Evolutionary conservation across 768 basidiomycete genomes (phyloP).

Genomic region (Clitopilus hobsonii): DNA sequence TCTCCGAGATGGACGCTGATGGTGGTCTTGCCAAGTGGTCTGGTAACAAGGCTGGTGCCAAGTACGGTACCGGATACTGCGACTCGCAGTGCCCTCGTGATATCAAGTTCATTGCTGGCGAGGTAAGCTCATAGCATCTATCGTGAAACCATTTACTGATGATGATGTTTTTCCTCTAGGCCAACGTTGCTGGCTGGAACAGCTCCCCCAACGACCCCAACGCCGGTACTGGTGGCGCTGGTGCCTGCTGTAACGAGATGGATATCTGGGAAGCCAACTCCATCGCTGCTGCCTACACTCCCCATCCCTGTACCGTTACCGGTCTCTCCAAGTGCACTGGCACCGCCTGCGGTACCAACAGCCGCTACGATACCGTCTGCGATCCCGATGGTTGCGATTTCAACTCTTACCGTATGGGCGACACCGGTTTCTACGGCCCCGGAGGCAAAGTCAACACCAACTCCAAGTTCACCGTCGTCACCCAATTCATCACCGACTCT

Average conservation of each 20-base stretch:
- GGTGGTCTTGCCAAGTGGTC: conserved; percentile 44
- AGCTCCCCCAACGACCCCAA: conserved; percentile 32
- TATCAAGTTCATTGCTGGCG: conserved; percentile 56
- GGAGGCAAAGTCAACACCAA: conserved; percentile 46
- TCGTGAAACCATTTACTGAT: neutral
- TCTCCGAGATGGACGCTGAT: conserved; percentile 52
- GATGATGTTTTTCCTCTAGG: conserved; percentile 21
- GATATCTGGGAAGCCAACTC: conserved; percentile 59
- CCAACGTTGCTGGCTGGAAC: conserved; percentile 42
- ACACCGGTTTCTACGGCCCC: conserved; percentile 39
- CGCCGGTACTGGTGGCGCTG: conserved; percentile 38
- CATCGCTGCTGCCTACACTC: conserved; percentile 46
- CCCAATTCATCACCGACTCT: conserved; percentile 49
- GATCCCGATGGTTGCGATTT: conserved; percentile 58
- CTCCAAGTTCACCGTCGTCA: conserved; percentile 50
- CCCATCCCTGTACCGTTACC: conserved; percentile 41
- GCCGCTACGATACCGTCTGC: conserved; percentile 40
- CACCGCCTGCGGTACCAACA: conserved; percentile 29
- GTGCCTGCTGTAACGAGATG: conserved; percentile 56
- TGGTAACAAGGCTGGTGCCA: conserved; percentile 53
- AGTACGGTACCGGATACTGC: conserved; percentile 31
- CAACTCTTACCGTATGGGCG: conserved; percentile 57
- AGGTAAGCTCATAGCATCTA: conserved; percentile 24
- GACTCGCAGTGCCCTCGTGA: conserved; percentile 52
- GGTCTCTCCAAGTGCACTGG: conserved; percentile 40